phyloP scores from a whole-genome alignment of 768 basidiomycete species.

The Hydnomerulius pinastri region DNA sequence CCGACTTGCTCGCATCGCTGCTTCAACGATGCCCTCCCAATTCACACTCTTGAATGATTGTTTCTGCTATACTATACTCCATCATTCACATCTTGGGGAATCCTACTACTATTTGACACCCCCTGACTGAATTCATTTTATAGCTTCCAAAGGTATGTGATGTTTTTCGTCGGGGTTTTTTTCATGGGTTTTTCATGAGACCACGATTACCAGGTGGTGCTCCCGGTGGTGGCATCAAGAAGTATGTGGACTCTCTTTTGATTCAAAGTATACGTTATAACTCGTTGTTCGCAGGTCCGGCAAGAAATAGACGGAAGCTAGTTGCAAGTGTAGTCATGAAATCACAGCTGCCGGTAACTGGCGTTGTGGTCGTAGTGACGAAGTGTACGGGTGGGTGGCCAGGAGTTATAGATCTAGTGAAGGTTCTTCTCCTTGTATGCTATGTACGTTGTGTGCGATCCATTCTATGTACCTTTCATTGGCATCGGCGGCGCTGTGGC shows the following conservation, averaged over 20 bases:
- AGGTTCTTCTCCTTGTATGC: too few species aligned
- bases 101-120: too few species aligned
- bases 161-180: constrained; percentile 1
- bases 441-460: constrained; percentile 3
- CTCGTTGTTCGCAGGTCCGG: constrained; percentile 50
- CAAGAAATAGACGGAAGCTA: constrained; percentile 54
- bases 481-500: constrained; percentile 1
- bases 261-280: constrained; percentile 2
- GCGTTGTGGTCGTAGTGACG: not conserved
- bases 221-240: constrained; percentile 80
- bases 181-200: constrained; percentile 2
- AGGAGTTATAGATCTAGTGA: too few species aligned
- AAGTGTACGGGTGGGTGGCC: too few species aligned
- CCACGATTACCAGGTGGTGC: constrained; percentile 56
- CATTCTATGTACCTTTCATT: not conserved
- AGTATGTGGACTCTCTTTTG: constrained; percentile 50
- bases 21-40: too few species aligned
- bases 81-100: constrained; percentile 16
- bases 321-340: too few species aligned
- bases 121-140: too few species aligned
- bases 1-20: constrained; percentile 27
- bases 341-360: not conserved
- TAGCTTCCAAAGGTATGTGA: constrained; percentile 33
- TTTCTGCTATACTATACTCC: too few species aligned
- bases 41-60: too few species aligned